Conservation (phyloP, 2,329 filamentous ascomycete species). For the Penicillium frequentans region DNA sequence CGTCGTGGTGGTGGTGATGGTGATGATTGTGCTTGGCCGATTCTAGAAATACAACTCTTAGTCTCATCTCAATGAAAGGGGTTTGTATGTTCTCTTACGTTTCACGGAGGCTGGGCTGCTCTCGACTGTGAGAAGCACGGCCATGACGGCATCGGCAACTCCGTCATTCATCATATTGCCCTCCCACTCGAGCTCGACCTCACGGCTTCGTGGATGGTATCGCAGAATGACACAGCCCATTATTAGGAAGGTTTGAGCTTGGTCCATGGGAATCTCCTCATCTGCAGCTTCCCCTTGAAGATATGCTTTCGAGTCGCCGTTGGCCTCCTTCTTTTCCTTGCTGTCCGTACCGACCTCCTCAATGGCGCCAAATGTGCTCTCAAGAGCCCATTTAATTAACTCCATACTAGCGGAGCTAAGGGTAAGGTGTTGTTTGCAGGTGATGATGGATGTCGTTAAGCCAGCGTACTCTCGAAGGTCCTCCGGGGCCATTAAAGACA, state of each 20-base stretch:
- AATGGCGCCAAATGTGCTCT: conserved; percentile 88
- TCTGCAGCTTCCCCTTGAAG: conserved; percentile 42
- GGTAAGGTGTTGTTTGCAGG: conserved; percentile 86
- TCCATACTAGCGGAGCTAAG: conserved; percentile 87
- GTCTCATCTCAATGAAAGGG: background rate
- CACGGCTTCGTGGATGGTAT: conserved; percentile 68
- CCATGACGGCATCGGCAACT: conserved; percentile 96
- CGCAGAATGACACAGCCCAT: conserved; percentile 91
- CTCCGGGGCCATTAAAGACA: conserved; percentile 94
- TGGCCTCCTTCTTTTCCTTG: conserved; percentile 27
- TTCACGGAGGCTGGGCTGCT: conserved; percentile 93
- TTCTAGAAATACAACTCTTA: conserved; percentile 43
- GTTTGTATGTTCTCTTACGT: conserved; percentile 54
- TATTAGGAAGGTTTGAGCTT: conserved; percentile 57
- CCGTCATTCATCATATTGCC: conserved; percentile 97
- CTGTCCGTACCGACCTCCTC: conserved; percentile 51
- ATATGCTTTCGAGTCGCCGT: conserved; percentile 40
- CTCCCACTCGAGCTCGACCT: conserved; percentile 93
- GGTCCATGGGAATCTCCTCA: conserved; percentile 44
- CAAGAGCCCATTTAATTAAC: conserved; percentile 88
- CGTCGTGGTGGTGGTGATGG: conserved; percentile 46
- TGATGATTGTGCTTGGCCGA: conserved; percentile 57
- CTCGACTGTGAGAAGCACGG: conserved; percentile 87
- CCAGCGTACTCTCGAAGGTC: conserved; percentile 95
- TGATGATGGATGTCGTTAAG: conserved; percentile 91